Evolutionary conservation across 2,329 filamentous ascomycete species (phyloP).

Genomic region (Hypoxylon sp.): DNA sequence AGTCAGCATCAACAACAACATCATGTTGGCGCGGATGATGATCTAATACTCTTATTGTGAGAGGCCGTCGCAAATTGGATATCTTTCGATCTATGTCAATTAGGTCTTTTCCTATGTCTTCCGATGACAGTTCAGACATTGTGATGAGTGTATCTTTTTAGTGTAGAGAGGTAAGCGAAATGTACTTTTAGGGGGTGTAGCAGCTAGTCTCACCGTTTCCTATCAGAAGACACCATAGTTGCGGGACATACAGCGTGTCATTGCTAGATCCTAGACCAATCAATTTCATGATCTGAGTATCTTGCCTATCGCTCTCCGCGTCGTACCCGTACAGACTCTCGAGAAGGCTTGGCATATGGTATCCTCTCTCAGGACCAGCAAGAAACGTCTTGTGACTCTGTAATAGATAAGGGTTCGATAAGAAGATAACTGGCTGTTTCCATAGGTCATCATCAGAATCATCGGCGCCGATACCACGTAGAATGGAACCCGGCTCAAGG

Average conservation of each 20-base stretch:
- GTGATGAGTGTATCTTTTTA: slow-evolving; percentile 5
- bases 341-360: slow-evolving; percentile 5
- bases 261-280: background rate
- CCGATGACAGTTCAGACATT: slow-evolving; percentile 1
- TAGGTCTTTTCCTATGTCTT: background rate
- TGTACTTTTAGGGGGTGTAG: no score
- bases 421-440: slow-evolving; percentile 5
- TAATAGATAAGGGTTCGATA: slow-evolving; percentile 6
- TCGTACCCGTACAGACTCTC: slow-evolving; percentile 9
- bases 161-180: no score
- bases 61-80: slow-evolving; percentile 1
- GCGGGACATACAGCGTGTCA: slow-evolving; percentile 1
- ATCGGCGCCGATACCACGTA: background rate
- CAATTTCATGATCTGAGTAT: background rate
- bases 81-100: slow-evolving; percentile 7
- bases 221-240: slow-evolving; percentile 6
- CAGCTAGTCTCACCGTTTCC: slow-evolving; percentile 2
- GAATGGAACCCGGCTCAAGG: background rate
- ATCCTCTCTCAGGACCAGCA: background rate
- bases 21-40: slow-evolving; percentile 1
- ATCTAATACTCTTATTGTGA: slow-evolving; percentile 8
- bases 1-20: slow-evolving; percentile 8
- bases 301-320: slow-evolving; percentile 3
- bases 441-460: background rate
- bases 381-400: background rate